phyloP scores from a whole-genome alignment of 1,139 yeast species.

The Yamadazyma diddensiae region DNA sequence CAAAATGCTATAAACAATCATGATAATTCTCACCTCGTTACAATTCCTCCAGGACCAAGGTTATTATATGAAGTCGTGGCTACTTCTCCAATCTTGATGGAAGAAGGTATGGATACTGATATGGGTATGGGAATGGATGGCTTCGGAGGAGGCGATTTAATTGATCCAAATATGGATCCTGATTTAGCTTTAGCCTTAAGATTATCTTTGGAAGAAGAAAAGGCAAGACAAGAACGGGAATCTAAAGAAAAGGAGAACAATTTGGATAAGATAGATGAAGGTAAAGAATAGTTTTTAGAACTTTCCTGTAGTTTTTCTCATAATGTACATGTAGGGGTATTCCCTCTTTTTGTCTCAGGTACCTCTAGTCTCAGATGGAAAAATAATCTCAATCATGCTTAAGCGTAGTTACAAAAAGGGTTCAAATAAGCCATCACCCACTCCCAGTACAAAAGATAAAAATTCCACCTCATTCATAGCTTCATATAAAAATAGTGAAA shows the following conservation, averaged over 20 bases:
- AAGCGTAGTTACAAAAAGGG: conserved; percentile 7
- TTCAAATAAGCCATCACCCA: not conserved
- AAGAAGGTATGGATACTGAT: conserved; percentile 46
- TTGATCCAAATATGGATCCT: conserved; percentile 93
- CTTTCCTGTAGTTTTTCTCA: too few relatives aligned
- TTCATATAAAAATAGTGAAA: conserved; percentile 19
- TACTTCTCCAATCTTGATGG: conserved; percentile 65
- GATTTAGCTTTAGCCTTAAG: conserved; percentile 93
- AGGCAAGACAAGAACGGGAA: conserved; percentile 70
- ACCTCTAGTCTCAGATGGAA: too few relatives aligned
- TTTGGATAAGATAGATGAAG: conserved; percentile 38
- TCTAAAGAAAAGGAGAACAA: conserved; percentile 29
- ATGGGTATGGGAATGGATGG: conserved; percentile 39
- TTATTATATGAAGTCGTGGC: conserved; percentile 72
- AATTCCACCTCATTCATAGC: conserved; percentile 16
- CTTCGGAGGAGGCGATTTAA: conserved; percentile 52
- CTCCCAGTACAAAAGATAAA: not conserved
- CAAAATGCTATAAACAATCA: conserved; percentile 68
- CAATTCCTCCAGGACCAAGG: conserved; percentile 86
- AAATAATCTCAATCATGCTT: too few relatives aligned
- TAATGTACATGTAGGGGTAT: too few relatives aligned
- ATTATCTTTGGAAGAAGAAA: conserved; percentile 80
- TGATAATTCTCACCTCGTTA: conserved; percentile 81
- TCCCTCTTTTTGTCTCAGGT: too few relatives aligned
- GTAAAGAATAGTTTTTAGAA: conserved; percentile 14